Evolutionary conservation across 345 rosid genomes (phyloP).

Genomic region (Mallotus nudiflorus): DNA sequence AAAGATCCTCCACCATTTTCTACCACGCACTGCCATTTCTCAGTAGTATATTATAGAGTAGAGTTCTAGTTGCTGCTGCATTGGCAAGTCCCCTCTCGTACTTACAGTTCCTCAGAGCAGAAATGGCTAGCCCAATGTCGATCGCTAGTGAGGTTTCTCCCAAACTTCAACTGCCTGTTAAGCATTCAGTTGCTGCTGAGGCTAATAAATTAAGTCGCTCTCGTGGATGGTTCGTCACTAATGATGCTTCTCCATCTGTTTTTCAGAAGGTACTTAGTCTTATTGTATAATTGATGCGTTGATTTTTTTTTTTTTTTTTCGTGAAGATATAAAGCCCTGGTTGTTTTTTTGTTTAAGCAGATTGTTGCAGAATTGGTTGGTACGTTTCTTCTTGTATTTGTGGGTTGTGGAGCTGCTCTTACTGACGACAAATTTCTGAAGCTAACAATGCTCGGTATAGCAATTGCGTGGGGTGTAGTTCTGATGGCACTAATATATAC

Average conservation of each 20-base stretch:
- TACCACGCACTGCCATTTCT: not conserved
- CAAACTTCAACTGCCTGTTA: conserved; percentile 8
- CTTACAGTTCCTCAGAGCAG: not conserved
- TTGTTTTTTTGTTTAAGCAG: conserved; percentile 20
- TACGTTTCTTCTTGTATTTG: conserved; percentile 42
- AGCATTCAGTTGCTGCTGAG: conserved; percentile 12
- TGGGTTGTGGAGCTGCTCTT: conserved; percentile 46
- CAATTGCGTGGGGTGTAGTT: conserved; percentile 46
- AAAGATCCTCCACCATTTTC: not conserved
- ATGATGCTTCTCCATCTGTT: conserved; percentile 28
- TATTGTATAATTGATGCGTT: not conserved
- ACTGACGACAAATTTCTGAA: conserved; percentile 28
- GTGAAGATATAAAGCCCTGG: too few species aligned
- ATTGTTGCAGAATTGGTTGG: conserved; percentile 49
- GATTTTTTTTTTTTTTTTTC: too few species aligned
- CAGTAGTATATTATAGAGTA: not conserved
- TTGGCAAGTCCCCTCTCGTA: not conserved
- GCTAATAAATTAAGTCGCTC: conserved; percentile 8
- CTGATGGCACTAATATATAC: conserved; percentile 46
- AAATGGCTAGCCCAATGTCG: conserved; percentile 27
- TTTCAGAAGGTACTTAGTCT: conserved; percentile 35
- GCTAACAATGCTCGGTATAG: conserved; percentile 43
- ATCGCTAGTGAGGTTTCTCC: conserved; percentile 23
- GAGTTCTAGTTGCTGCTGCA: not conserved
- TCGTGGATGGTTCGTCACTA: conserved; percentile 5